Conservation (phyloP, 257 asterid genomes). For the Salvia rosmarinus region DNA sequence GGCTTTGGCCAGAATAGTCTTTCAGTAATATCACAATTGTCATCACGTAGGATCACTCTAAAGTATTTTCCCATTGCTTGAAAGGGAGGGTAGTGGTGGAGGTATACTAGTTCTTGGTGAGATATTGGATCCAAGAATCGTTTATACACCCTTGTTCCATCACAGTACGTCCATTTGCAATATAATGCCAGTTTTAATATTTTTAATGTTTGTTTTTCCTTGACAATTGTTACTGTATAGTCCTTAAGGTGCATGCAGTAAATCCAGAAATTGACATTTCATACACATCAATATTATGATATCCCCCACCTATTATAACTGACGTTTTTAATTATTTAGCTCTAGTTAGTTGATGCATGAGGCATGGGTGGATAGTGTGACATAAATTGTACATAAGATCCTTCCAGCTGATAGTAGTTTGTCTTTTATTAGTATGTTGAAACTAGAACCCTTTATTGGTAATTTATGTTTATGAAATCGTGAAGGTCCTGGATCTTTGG, state of each 20-base stretch:
- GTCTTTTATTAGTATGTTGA: conserved; percentile 7
- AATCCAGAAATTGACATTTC: conserved; percentile 21
- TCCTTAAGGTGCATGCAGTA: conserved; percentile 11
- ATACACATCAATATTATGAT: background rate
- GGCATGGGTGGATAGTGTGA: background rate
- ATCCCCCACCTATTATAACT: background rate
- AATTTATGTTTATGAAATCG: background rate
- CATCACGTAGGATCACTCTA: conserved; percentile 77
- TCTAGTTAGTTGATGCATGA: background rate
- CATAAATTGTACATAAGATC: conserved; percentile 13
- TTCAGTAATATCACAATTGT: conserved; percentile 76
- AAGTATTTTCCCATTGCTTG: conserved; percentile 86
- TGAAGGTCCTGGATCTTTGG: background rate
- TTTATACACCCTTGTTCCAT: conserved; percentile 93
- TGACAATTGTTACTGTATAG: background rate
- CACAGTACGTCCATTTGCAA: conserved; percentile 71
- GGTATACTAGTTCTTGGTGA: conserved; percentile 95
- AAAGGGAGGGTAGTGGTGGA: conserved; percentile 88
- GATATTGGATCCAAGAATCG: conserved; percentile 85
- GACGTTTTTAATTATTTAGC: background rate
- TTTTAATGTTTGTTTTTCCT: conserved; percentile 20
- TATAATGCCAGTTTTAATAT: conserved; percentile 16
- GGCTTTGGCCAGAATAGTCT: conserved; percentile 81
- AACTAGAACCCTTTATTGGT: background rate
- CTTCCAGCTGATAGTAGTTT: conserved; percentile 17